Evolutionary conservation across 1,139 yeast genomes (phyloP).

Genomic region (Wickerhamiella infanticola): DNA sequence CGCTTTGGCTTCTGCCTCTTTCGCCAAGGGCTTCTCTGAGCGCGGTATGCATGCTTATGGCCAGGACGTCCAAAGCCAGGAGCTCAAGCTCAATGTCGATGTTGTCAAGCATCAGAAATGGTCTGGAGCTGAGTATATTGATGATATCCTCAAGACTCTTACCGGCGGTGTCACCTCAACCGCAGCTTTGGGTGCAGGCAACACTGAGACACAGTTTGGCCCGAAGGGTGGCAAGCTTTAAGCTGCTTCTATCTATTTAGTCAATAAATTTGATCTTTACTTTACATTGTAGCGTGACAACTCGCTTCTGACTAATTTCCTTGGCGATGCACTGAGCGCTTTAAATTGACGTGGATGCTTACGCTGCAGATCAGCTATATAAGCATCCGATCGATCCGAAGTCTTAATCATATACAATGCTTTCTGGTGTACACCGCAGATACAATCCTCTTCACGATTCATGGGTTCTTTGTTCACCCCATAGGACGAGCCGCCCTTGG

Average conservation of each 20-base stretch:
- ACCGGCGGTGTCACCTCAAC: constrained; percentile 93
- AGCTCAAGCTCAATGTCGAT: constrained; percentile 80
- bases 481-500: constrained; percentile 69
- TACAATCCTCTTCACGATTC: constrained; percentile 48
- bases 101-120: constrained; percentile 97
- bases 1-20: constrained; percentile 80
- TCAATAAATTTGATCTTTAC: no score
- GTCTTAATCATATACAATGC: background rate
- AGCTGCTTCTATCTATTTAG: background rate
- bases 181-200: constrained; percentile 98
- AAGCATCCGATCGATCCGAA: no score
- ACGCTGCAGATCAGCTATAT: no score
- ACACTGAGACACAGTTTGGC: constrained; percentile 83
- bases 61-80: constrained; percentile 69
- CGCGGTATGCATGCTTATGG: constrained; percentile 96
- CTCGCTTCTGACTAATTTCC: no score
- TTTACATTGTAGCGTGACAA: no score
- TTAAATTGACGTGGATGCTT: no score
- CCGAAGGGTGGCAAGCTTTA: background rate
- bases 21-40: constrained; percentile 61
- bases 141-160: constrained; percentile 73
- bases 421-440: constrained; percentile 39
- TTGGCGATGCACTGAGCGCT: no score
- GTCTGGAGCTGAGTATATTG: constrained; percentile 98
- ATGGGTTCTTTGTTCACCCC: constrained; percentile 63